Evolutionary conservation across 2,329 filamentous ascomycete genomes (phyloP).

Genomic region (Leptographium procerum): DNA sequence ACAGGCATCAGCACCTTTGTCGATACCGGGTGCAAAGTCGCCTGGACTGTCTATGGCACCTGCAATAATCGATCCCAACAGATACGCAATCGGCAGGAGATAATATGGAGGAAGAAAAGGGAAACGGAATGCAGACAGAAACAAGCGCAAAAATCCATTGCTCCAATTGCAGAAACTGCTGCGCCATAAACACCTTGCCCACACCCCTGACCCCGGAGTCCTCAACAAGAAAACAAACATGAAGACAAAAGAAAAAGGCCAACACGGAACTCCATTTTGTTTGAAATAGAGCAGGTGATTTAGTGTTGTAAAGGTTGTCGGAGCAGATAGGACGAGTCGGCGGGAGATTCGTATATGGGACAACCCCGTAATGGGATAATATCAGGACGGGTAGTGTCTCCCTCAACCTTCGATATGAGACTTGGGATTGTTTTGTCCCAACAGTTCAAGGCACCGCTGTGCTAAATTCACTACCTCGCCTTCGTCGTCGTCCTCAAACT

Average conservation of each 20-base stretch:
- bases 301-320: background rate
- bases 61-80: conserved; percentile 9
- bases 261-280: background rate
- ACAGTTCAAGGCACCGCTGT: conserved; percentile 75
- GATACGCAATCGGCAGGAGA: conserved; percentile 5
- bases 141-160: background rate
- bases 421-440: conserved; percentile 66
- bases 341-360: background rate
- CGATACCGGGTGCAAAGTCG: background rate
- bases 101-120: background rate
- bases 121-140: conserved; percentile 6
- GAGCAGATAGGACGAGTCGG: background rate
- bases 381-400: conserved; percentile 3
- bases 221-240: background rate
- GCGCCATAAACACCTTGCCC: conserved; percentile 33
- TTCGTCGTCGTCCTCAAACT: conserved; percentile 80
- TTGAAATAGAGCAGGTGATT: background rate
- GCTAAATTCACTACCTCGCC: conserved; percentile 87
- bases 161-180: conserved; percentile 6
- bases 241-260: conserved; percentile 6
- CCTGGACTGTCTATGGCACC: background rate
- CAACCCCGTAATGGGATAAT: conserved; percentile 12
- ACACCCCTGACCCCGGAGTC: conserved; percentile 3
- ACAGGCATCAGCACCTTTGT: background rate
- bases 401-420: conserved; percentile 67